Evolutionary conservation across 129 eudicot species (phyloP).

Genomic region (Pseudognaphalium luteoalbum): DNA sequence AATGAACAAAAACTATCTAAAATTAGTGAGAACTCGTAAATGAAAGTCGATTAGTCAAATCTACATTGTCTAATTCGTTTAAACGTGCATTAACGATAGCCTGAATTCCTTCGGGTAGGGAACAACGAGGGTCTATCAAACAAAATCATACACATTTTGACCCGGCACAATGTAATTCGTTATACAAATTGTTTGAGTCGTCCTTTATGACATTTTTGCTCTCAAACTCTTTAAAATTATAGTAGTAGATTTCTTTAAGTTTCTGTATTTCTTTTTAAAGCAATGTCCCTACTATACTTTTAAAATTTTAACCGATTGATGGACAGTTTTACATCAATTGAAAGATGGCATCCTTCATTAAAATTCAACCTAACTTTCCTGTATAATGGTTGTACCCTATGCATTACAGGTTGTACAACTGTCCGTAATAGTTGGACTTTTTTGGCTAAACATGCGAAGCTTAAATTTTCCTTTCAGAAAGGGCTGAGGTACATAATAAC

Average conservation of each 20-base stretch:
- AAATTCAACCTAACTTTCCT: slow-evolving; percentile 19
- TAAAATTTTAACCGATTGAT: slow-evolving; percentile 22
- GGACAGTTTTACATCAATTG: slow-evolving; percentile 14
- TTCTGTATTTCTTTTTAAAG: background rate
- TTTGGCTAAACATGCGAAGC: background rate
- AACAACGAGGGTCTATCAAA: background rate
- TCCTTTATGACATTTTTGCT: background rate
- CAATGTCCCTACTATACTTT: slow-evolving; percentile 20
- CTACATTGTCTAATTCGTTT: too few species aligned
- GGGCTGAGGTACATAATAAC: too few species aligned
- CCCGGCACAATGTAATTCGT: background rate
- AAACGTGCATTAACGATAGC: too few species aligned
- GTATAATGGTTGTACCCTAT: slow-evolving; percentile 8
- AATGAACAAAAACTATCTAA: too few species aligned
- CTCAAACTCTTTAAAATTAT: background rate
- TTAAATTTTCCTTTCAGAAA: background rate
- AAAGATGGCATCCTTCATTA: slow-evolving; percentile 27
- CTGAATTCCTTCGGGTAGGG: background rate
- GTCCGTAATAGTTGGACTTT: background rate
- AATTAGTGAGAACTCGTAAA: too few species aligned
- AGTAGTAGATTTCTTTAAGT: background rate
- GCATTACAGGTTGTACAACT: slow-evolving; percentile 21
- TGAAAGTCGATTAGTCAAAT: too few species aligned
- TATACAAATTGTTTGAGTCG: background rate
- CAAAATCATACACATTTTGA: background rate